Conservation (phyloP, 805 yeast species). For the Hanseniaspora lindneri region DNA sequence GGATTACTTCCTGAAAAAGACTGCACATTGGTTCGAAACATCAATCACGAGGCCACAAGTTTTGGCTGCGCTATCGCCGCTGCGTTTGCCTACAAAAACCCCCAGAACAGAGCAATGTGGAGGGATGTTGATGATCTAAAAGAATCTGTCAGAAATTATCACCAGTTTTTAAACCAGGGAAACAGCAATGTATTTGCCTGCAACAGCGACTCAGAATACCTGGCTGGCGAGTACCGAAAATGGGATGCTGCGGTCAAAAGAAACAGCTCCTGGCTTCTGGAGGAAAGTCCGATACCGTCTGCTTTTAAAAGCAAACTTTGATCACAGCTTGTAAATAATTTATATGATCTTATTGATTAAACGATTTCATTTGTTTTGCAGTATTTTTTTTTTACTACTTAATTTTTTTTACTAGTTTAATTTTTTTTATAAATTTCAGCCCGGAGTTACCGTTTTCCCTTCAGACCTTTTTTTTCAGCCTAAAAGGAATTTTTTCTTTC, state of each 20-base stretch:
- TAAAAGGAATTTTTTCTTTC: too few species aligned
- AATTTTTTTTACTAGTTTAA: too few species aligned
- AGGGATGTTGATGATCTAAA: conserved; percentile 59
- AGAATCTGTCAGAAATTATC: conserved; percentile 91
- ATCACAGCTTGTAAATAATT: background rate
- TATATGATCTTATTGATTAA: too few species aligned
- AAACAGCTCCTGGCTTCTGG: conserved; percentile 63
- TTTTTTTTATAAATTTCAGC: background rate
- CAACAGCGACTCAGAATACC: conserved; percentile 19
- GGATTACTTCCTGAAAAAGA: conserved; percentile 74
- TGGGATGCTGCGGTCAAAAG: conserved; percentile 83
- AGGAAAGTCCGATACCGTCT: background rate
- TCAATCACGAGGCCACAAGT: conserved; percentile 83
- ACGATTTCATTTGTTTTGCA: too few species aligned
- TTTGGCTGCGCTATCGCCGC: conserved; percentile 96
- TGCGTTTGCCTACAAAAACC: conserved; percentile 46
- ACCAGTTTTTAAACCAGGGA: conserved; percentile 64
- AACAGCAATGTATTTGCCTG: conserved; percentile 23
- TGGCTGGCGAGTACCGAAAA: conserved; percentile 43
- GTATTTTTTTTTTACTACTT: background rate
- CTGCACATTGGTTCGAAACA: conserved; percentile 67
- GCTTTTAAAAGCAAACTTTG: background rate
- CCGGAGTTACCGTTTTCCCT: background rate
- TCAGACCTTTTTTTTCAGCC: too few species aligned
- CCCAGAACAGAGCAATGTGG: conserved; percentile 57